Base-by-base conservation (phyloP, 2,329 filamentous ascomycete species). In the Fusarium sp. region DNA sequence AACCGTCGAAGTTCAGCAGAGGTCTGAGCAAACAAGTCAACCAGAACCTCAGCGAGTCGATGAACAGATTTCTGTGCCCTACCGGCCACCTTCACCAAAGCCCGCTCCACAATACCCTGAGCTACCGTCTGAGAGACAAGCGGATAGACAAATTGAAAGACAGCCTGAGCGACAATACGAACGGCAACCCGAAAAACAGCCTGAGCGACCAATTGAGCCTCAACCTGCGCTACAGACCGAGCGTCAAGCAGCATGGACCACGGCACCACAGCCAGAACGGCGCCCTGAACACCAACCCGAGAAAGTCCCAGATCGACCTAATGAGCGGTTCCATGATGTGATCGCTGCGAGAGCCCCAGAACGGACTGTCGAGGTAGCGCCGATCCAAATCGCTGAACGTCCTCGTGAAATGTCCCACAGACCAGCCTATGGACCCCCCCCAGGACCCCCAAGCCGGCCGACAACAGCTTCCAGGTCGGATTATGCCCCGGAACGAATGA, bases 401-500 rank as follows among this genome's bases (percentile, higher is more conserved):
- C 32, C 60, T 30, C 58, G 28, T 28, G 72, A 69, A 35, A 57
- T 53, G 26, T 32, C 51, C 17, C 51, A 55, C 14, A 61, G 56
- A 35, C 57, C 65, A 13, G 30, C 51, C 22, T 50, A 69, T 36
- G 67, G 50, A 14, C 28, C 68, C 8, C 26, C 54, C 35, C 48
- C 22, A 6, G 45, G 35, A 41, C 51, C 57, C 13, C 22, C 53
- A 17, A 64, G 55, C 36, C 60, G 56, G 5, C 58, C 65, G 35
- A 50, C 42, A n/a, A 72, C 72, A n/a, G 53, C 62, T 10, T 48
- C 61, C n/a, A 66, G 57, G 26, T 50, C 58, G 8, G 69, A 75
- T 60, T 69, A 73, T 67, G 69, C 72, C 22, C 69, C 72, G 22
- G 69, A 75, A 47, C 72, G 72, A 22, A 73, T 75, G 72, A 53